A percentile compares a stretch with the other conserved stretches of the same genome.
phyloP scores from a whole-genome alignment of 148 eudicot species.

The Camellia japonica region DNA sequence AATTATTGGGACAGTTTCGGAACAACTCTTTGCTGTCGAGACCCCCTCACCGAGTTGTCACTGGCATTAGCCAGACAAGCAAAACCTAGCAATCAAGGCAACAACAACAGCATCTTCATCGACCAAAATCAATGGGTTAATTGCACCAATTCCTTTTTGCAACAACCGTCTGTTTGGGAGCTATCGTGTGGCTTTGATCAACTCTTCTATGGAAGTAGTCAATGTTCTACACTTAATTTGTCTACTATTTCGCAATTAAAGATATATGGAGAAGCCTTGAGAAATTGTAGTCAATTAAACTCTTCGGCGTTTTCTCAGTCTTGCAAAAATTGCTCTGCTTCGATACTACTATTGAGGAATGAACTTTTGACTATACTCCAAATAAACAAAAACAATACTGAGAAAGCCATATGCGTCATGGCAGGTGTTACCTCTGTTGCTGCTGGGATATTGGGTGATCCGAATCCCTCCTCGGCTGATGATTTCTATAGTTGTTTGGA shows the following conservation, averaged over 20 bases:
- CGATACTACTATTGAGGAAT: slow-evolving; percentile 1
- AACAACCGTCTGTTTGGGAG: neutral
- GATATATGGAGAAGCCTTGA: neutral
- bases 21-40: slow-evolving; percentile 31
- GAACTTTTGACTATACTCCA: neutral
- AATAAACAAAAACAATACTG: neutral
- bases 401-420: slow-evolving; percentile 25
- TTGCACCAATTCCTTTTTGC: slow-evolving; percentile 21
- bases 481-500: slow-evolving; percentile 35
- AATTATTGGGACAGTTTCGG: slow-evolving; percentile 26
- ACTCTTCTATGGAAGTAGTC: slow-evolving; percentile 10
- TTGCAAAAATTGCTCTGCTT: slow-evolving; percentile 22
- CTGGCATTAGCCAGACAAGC: slow-evolving; percentile 26
- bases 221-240: slow-evolving; percentile 20
- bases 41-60: slow-evolving; percentile 24
- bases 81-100: neutral
- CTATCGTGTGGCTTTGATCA: slow-evolving; percentile 25
- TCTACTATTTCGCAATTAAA: neutral
- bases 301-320: slow-evolving; percentile 7
- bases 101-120: slow-evolving; percentile 22
- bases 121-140: slow-evolving; percentile 3
- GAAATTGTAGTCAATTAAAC: slow-evolving; percentile 14
- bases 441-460: slow-evolving; percentile 19
- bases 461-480: slow-evolving; percentile 11
- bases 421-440: slow-evolving; percentile 29